phyloP scores from a whole-genome alignment of 805 yeast species.

The Komagataella ulmi region DNA sequence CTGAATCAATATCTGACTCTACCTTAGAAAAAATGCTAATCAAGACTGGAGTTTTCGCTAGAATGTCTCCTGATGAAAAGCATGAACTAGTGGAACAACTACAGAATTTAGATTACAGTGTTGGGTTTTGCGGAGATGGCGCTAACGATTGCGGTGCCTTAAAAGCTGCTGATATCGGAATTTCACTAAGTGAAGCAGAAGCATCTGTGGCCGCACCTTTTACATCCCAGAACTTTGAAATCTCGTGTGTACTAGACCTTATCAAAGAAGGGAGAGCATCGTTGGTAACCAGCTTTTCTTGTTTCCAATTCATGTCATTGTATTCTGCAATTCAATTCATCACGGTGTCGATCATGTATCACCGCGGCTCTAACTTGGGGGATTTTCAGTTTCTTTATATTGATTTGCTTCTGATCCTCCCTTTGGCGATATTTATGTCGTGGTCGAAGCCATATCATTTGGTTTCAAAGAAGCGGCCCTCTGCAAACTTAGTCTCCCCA shows the following conservation, averaged over 20 bases:
- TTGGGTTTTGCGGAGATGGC: constrained; percentile 98
- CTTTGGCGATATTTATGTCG: constrained; percentile 94
- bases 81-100: constrained; percentile 87
- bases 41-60: constrained; percentile 70
- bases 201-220: constrained; percentile 99
- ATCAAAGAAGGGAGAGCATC: constrained; percentile 93
- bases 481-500: constrained; percentile 85
- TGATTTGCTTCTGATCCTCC: constrained; percentile 80
- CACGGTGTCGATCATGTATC: constrained; percentile 74
- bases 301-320: constrained; percentile 95
- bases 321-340: constrained; percentile 94
- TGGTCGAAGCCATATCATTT: constrained; percentile 75
- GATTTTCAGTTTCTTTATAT: constrained; percentile 95
- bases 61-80: constrained; percentile 99
- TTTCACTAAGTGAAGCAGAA: constrained; percentile 92
- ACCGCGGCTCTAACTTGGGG: constrained; percentile 84
- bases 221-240: constrained; percentile 81
- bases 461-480: constrained; percentile 67
- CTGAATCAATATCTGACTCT: constrained; percentile 22
- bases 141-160: constrained; percentile 99
- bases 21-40: constrained; percentile 47
- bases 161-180: constrained; percentile 95
- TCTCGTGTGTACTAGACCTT: constrained; percentile 84
- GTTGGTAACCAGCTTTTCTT: constrained; percentile 86
- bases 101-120: constrained; percentile 77